Conservation (phyloP, 306 rosid genomes). For the Dalbergia cochinchinensis region DNA sequence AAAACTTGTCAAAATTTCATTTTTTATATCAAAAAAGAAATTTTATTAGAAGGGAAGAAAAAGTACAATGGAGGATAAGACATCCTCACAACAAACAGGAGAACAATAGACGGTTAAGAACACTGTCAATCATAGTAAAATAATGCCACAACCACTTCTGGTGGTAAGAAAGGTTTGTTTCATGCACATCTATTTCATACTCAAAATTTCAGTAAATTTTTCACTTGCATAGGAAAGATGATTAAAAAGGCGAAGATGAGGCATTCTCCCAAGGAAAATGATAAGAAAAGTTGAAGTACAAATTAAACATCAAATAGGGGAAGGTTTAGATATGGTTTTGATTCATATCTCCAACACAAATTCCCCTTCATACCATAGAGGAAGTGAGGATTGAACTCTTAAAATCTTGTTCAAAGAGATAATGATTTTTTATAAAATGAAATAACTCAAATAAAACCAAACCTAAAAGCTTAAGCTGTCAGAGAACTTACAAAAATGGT, state of each 20-base stretch:
- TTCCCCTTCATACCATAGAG: slow-evolving; percentile 1
- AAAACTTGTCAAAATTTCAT: slow-evolving; percentile 28
- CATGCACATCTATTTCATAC: slow-evolving; percentile 27
- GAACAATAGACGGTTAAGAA: background rate
- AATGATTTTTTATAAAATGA: background rate
- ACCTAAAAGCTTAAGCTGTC: slow-evolving; percentile 23
- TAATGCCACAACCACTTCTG: slow-evolving; percentile 15
- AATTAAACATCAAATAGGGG: slow-evolving; percentile 21
- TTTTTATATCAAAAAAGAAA: too few relatives aligned
- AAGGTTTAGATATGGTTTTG: background rate
- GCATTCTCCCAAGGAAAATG: slow-evolving; percentile 37
- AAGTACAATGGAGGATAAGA: background rate
- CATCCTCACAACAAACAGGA: background rate
- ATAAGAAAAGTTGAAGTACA: slow-evolving; percentile 4
- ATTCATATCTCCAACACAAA: slow-evolving; percentile 23
- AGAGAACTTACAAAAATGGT: slow-evolving; percentile 3
- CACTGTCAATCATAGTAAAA: slow-evolving; percentile 5
- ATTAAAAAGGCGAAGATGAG: background rate
- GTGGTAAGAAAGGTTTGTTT: slow-evolving; percentile 17
- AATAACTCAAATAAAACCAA: slow-evolving; percentile 1
- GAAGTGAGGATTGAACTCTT: background rate
- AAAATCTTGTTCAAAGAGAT: slow-evolving; percentile 6
- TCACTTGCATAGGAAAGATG: slow-evolving; percentile 17
- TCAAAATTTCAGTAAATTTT: slow-evolving; percentile 26
- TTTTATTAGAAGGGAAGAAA: slow-evolving; percentile 25